Evolutionary conservation across 1,284 basidiomycete species (phyloP).

Genomic region (Trichosporon asahii): DNA sequence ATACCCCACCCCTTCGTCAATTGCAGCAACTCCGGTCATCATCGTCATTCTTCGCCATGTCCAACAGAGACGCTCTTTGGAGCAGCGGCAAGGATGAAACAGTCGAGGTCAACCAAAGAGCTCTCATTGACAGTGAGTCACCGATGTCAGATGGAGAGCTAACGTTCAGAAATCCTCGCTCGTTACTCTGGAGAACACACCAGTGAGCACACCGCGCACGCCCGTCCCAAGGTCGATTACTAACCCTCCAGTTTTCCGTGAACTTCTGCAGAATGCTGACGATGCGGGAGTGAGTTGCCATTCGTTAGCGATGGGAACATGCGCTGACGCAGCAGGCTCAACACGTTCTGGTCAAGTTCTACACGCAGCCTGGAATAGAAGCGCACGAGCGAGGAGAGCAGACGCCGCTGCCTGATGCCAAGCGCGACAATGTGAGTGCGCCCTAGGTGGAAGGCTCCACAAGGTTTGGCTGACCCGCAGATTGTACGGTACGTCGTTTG

Average conservation of each 20-base stretch:
- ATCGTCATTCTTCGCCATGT: conserved; percentile 19
- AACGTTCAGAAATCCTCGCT: conserved; percentile 64
- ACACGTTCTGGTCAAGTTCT: conserved; percentile 75
- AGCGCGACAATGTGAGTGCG: conserved; percentile 56
- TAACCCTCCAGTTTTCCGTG: conserved; percentile 68
- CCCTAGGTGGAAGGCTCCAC: neutral
- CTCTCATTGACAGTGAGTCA: conserved; percentile 73
- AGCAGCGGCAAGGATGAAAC: conserved; percentile 47
- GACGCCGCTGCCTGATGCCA: conserved; percentile 58
- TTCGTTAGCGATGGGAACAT: neutral
- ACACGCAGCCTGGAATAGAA: conserved; percentile 61
- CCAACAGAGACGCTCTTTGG: conserved; percentile 43
- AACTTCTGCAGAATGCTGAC: conserved; percentile 91
- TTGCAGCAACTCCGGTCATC: neutral
- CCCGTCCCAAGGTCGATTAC: too few relatives aligned
- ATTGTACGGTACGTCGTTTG: conserved; percentile 60
- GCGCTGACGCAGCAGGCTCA: conserved; percentile 55
- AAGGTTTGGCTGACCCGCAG: conserved; percentile 27
- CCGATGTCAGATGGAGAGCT: neutral
- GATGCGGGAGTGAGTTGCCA: conserved; percentile 63
- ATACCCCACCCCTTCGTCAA: neutral
- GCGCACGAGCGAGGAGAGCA: conserved; percentile 47
- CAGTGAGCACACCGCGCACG: too few relatives aligned
- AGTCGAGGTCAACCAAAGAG: conserved; percentile 90
- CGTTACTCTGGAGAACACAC: conserved; percentile 93